phyloP scores from a whole-genome alignment of 2,329 filamentous ascomycete species.

The Lojkania enalia region DNA sequence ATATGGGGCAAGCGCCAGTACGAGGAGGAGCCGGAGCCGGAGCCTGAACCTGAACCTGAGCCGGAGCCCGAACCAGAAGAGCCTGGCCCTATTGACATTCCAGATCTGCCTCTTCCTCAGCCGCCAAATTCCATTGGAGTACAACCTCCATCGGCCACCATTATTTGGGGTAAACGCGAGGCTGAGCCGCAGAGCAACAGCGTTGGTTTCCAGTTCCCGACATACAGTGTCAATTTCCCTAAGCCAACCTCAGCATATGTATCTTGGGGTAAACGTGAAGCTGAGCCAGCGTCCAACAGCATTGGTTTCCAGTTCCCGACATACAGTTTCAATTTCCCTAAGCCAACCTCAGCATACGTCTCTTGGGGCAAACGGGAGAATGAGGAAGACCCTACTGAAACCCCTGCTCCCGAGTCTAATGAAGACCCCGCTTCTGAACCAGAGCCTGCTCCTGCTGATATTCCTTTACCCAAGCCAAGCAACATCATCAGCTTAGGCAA shows the following conservation, averaged over 20 bases:
- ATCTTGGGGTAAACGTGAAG: not conserved
- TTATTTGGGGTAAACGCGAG: constrained; percentile 22
- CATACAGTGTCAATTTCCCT: not conserved
- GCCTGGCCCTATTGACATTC: not conserved
- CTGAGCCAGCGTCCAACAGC: not conserved
- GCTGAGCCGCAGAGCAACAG: not conserved
- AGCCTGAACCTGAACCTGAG: not conserved
- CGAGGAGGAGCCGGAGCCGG: constrained; percentile 2
- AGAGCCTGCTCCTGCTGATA: not conserved
- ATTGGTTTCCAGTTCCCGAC: not conserved
- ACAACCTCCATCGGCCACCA: constrained; percentile 10
- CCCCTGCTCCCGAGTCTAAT: not conserved
- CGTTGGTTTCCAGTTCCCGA: not conserved
- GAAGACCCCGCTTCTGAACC: too few relatives aligned
- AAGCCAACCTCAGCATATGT: not conserved
- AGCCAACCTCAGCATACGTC: not conserved
- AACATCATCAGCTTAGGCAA: not conserved
- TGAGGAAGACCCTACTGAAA: not conserved
- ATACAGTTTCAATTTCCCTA: not conserved
- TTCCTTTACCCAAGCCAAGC: not conserved
- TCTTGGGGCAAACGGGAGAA: not conserved
- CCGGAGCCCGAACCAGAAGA: not conserved
- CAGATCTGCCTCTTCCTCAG: not conserved
- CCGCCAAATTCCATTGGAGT: constrained; percentile 10
- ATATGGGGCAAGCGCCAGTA: constrained; percentile 21